A percentile compares a stretch with the other conserved stretches of the same genome.
Evolutionary conservation across 192 early-diverging fungal genomes (phyloP).

Genomic region (Jimgerdemannia lactiflua): DNA sequence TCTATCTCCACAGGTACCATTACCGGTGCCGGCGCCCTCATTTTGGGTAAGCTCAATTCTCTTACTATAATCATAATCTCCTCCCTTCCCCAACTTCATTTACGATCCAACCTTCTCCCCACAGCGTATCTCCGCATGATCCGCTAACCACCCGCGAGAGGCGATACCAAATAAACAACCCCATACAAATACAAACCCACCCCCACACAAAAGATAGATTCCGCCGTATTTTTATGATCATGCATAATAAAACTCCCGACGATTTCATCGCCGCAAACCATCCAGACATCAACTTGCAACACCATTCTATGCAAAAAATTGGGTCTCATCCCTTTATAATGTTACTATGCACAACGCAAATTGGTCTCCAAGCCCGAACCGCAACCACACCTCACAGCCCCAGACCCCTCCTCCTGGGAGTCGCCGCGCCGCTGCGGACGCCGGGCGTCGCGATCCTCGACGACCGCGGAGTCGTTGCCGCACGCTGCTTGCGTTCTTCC

Average conservation of each 20-base stretch:
- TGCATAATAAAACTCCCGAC: neutral
- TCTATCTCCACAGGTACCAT: constrained; percentile 50
- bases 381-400: constrained; percentile 21
- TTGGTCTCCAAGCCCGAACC: no score
- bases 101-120: neutral
- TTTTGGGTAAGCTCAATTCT: constrained; percentile 44
- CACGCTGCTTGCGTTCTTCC: constrained; percentile 11
- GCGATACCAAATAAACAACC: neutral
- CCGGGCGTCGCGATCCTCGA: constrained; percentile 50
- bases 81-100: neutral
- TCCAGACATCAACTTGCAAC: no score
- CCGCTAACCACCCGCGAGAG: neutral
- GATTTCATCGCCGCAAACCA: neutral
- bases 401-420: constrained; percentile 32
- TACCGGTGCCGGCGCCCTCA: constrained; percentile 78
- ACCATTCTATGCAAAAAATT: no score
- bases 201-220: neutral
- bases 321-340: no score
- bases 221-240: neutral
- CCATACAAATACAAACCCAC: neutral
- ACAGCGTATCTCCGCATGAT: neutral
- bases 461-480: constrained; percentile 22
- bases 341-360: no score
- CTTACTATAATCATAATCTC: neutral
- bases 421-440: constrained; percentile 28